phyloP scores from a whole-genome alignment of 2,329 filamentous ascomycete species.

The Fusarium sp. region DNA sequence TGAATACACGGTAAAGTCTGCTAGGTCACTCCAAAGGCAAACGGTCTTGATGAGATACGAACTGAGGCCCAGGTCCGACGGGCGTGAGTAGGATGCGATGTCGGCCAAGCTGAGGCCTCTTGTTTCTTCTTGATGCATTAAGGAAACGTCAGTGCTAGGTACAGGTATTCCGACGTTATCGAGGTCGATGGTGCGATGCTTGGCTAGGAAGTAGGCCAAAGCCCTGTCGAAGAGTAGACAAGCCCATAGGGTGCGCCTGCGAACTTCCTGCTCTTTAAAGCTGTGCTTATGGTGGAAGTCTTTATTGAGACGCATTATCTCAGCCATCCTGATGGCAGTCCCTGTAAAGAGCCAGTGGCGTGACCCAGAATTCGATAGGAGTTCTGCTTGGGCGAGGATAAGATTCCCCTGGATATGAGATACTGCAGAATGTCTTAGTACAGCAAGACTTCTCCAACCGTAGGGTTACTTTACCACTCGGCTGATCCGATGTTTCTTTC shows the following conservation, averaged over 20 bases:
- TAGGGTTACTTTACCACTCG: not conserved
- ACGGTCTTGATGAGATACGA: not conserved
- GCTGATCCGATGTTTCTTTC: not conserved
- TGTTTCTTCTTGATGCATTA: not conserved
- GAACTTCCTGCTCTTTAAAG: conserved; percentile 39
- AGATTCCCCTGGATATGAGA: conserved; percentile 32
- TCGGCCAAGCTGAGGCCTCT: not conserved
- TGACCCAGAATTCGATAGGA: conserved; percentile 36
- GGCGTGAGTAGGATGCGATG: not conserved
- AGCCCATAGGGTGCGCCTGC: not conserved
- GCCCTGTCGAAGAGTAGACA: not conserved
- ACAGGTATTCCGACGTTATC: not conserved
- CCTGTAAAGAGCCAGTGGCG: conserved; percentile 39
- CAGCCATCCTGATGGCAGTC: conserved; percentile 40
- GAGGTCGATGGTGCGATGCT: not conserved
- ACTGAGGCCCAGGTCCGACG: not conserved
- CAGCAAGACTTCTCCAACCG: too few species aligned
- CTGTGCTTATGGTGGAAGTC: conserved; percentile 39
- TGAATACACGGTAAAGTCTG: not conserved
- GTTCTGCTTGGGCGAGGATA: conserved; percentile 34
- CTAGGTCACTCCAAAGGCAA: not conserved
- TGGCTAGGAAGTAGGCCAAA: not conserved
- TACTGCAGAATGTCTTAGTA: conserved; percentile 17
- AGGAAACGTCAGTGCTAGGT: not conserved
- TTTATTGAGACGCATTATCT: conserved; percentile 42